Evolutionary conservation across 768 basidiomycete genomes (phyloP).

Genomic region (Gymnopilus junonius): DNA sequence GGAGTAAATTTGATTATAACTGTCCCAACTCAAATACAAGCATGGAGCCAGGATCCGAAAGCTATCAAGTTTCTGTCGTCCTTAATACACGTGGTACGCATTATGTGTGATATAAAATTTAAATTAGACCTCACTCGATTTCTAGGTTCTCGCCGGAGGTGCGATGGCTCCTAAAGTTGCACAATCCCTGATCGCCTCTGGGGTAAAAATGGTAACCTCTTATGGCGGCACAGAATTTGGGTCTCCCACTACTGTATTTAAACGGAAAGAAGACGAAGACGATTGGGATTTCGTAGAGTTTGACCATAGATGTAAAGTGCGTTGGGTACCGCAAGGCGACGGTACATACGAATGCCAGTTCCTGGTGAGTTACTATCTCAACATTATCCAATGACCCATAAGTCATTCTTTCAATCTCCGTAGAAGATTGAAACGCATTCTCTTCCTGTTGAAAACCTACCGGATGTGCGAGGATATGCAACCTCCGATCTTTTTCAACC

Average conservation of each 20-base stretch:
- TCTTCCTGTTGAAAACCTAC: constrained; percentile 39
- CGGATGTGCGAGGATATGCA: constrained; percentile 42
- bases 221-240: constrained; percentile 47
- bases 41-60: constrained; percentile 35
- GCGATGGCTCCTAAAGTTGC: constrained; percentile 39
- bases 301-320: constrained; percentile 25
- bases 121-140: not conserved
- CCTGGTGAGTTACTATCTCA: constrained; percentile 30
- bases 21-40: constrained; percentile 43
- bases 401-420: not conserved
- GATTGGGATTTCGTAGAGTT: constrained; percentile 38
- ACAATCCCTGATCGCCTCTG: constrained; percentile 31
- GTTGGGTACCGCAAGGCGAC: constrained; percentile 42
- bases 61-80: constrained; percentile 27
- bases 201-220: constrained; percentile 32
- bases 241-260: constrained; percentile 15
- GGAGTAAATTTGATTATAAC: constrained; percentile 34
- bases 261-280: constrained; percentile 20
- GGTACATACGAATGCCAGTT: constrained; percentile 43
- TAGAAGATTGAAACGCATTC: constrained; percentile 37
- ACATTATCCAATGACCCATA: no score
- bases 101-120: not conserved
- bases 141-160: constrained; percentile 40
- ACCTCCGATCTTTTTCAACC: constrained; percentile 46
- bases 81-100: constrained; percentile 26